Evolutionary conservation across 441 rosid species (phyloP), one percentile per base, ranked within the genome.

Genomic region (Erodium trifolium): DNA sequence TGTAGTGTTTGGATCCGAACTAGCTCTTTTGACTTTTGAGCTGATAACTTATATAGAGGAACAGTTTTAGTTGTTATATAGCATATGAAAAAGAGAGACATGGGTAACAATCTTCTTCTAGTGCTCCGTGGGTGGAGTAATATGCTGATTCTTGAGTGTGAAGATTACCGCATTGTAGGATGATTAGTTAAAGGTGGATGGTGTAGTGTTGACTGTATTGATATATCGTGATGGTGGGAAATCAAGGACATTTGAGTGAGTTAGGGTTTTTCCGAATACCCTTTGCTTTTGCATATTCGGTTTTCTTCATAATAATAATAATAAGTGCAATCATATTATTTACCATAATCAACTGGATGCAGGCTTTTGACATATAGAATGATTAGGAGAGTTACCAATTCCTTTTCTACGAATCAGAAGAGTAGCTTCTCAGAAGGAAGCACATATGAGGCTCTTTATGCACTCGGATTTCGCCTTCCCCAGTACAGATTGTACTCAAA

Each of bases 361-460:
- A 92, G 98, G 60, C 71, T 81, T 82, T 76, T 94, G 83, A 75
- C 71, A 11, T 69, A 78, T 76, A 81, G 73, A 63, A 80, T 74
- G 35, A 51, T 85, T 72, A 81, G 77, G 70, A 83, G 82, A 77
- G 80, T 69, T 68, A 80, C 60, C 4, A 67, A 73, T 51, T 79
- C 81, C 18, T 23, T 84, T 31, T 18, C 78, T 69, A 57, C 74
- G 18, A 78, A 72, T 31, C 82, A 66, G 43, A 75, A 76, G 41
- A 71, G 66, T 19, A 73, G 68, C 64, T 73, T 2, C 2, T 68
- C 76, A 4, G 87, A 80, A 63, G 75, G 79, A 53, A 83, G 78
- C 68, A 82, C 77, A 71, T 78, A 75, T 79, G 88, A 77, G 51
- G 71, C 74, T 4, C 70, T 76, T 73, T 76, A 79, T 75, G 68